Evolutionary conservation across 495 filamentous ascomycete species (phyloP), one percentile per base, ranked within the genome.

Genomic region (Trichoderma gamsii): DNA sequence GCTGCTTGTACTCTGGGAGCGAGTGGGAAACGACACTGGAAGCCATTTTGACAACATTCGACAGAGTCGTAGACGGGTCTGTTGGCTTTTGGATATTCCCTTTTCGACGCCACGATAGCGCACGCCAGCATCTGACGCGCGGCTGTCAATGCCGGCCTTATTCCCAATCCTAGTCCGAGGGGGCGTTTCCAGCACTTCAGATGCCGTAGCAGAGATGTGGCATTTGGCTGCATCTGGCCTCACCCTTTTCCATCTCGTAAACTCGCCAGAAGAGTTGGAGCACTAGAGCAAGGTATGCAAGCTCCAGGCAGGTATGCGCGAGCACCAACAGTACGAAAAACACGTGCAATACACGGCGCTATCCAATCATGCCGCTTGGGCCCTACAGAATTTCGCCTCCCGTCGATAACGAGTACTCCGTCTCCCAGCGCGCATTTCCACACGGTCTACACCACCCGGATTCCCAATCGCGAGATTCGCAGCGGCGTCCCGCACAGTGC

Each of bases 401-500:
- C 51, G 51, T 61, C 56, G 23, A 61, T 27, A 61, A 32, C 56
- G 25, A 11, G 56, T 61, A 61, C 23, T 9, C 56, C 8, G 56
- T 61, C 9, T 12, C 3, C 25, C 16, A 18, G 11, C 27, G 15
- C 56, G 11, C 56, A 61, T 61, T 11, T 25, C 29, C 29, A 21
- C 56, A 61, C 56, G 8, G 56, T 32, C 25, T 21, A 61, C 56
- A 61, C 56, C 27, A 52, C 56, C 56, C 56, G 27, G 27, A 1
- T 13, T 32, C 56, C 56, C 56, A 61, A 61, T 61, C 56, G 56
- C 56, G 35, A 65, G 63, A 65, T 46, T 32, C 35, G 9, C 63
- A 41, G n/a, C 23, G 12, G 35, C 21, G 63, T 43, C 63, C 56
- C 56, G 56, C 56, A 65, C 63, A 65, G 63, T 65, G 63, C 63